Evolutionary conservation across 768 basidiomycete species (phyloP).

Genomic region (Aureoboletus auriporus): DNA sequence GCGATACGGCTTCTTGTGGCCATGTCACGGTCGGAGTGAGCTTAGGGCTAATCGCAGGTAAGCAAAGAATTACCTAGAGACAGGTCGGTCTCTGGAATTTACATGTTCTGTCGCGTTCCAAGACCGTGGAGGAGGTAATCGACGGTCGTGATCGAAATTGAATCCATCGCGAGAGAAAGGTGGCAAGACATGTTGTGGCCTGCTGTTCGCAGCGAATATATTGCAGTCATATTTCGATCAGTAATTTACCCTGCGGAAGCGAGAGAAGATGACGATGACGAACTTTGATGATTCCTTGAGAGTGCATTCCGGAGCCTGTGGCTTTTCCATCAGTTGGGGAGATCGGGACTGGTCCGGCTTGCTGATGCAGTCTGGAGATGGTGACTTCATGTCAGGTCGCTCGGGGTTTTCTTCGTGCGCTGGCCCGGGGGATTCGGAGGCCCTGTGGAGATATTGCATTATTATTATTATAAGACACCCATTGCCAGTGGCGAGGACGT

Average conservation of each 20-base stretch:
- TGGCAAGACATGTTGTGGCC: slow-evolving; percentile 32
- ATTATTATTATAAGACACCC: slow-evolving; percentile 15
- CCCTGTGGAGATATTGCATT: slow-evolving; percentile 23
- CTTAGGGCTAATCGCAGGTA: slow-evolving; percentile 3
- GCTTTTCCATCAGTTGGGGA: slow-evolving; percentile 15
- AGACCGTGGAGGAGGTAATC: slow-evolving; percentile 30
- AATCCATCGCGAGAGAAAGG: slow-evolving; percentile 29
- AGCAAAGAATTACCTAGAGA: slow-evolving; percentile 23
- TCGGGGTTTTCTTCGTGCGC: slow-evolving; percentile 19
- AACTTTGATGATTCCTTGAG: slow-evolving; percentile 23
- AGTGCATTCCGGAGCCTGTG: slow-evolving; percentile 20
- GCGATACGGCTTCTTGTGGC: slow-evolving; percentile 17
- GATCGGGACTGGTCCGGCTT: slow-evolving; percentile 17
- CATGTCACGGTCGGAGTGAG: slow-evolving; percentile 16
- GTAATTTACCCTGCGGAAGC: slow-evolving; percentile 7
- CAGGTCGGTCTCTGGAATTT: slow-evolving; percentile 19
- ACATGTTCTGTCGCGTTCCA: slow-evolving; percentile 23
- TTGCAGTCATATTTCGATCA: slow-evolving; percentile 24
- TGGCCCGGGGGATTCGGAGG: slow-evolving; percentile 24
- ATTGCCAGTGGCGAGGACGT: slow-evolving; percentile 18
- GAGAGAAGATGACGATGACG: slow-evolving; percentile 13
- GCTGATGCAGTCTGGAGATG: slow-evolving; percentile 20
- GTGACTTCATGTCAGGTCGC: slow-evolving; percentile 11
- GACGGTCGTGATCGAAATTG: slow-evolving; percentile 32
- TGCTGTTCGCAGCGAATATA: slow-evolving; percentile 26